Base-by-base conservation (phyloP, 202 grass and related monocot species). In the Musa balbisiana region DNA sequence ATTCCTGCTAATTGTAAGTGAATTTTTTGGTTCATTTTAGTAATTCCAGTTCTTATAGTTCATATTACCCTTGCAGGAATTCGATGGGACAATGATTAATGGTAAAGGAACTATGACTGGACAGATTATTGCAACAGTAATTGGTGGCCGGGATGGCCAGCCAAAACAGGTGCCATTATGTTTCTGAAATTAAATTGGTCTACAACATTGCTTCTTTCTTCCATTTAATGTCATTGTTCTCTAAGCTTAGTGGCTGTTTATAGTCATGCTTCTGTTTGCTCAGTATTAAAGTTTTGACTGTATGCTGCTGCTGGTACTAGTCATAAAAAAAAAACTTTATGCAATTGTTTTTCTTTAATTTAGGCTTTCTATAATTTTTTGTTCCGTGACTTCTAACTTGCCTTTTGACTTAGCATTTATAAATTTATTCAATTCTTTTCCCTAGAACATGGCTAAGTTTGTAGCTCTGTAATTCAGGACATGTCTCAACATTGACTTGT, bases 121-220 rank as follows among this genome's bases (percentile, higher is more conserved):
- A 33, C 94, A 93, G 74, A 85, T 93, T 49, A 93, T 97, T 78
- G 82, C 92, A 80, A 91, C 94, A 65, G 89, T 90, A 77, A 87
- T 91, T 79, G 94, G 90, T 66, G 94, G 90, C 73, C 88, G 88
- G 68, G 93, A 91, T 81, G 94, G 90, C 70, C 90, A 91, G 67
- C 94, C 94, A 81, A 97, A 93, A 78, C 94, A 91, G 94, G 94
- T 96, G 19, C 84, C 77, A 20, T 73, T n/a, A 68, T 52, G 54
- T 64, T 67, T 52, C 56, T 49, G 75, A 72, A 49, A 23, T 27
- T 10, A 27, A 49, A 49, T 19, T 56, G 12, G 15, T 26, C 3
- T 14, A 26, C 0, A 69, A 69, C 23, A 15, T 14, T 20, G 15
- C 66, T 69, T 26, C 66, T 29, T 69, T 29, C 26, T 27, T 69